phyloP scores from a whole-genome alignment of 2,329 filamentous ascomycete species.

The Aspergillus hiratsukae region DNA sequence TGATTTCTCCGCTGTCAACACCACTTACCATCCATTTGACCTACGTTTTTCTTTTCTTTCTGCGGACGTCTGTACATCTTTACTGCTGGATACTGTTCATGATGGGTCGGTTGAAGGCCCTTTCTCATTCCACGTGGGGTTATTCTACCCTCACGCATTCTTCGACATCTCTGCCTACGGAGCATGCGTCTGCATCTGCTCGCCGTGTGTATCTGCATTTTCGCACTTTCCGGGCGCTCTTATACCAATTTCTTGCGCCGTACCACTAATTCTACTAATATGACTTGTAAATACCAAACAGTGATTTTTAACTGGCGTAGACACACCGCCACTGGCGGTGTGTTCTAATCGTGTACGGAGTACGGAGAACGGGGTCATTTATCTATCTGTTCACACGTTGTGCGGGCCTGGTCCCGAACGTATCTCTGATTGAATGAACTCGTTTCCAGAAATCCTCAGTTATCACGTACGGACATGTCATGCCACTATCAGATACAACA shows the following conservation, averaged over 20 bases:
- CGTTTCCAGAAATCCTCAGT: background rate
- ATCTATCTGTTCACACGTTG: background rate
- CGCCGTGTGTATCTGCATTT: constrained; percentile 1
- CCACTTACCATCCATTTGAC: background rate
- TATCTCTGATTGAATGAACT: background rate
- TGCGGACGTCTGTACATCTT: background rate
- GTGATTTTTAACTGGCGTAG: background rate
- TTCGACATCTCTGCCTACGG: background rate
- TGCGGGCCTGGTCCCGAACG: background rate
- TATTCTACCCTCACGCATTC: background rate
- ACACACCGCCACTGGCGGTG: background rate
- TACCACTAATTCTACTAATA: constrained; percentile 19
- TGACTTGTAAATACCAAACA: constrained; percentile 16
- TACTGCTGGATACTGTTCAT: background rate
- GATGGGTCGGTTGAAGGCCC: background rate
- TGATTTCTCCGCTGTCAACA: background rate
- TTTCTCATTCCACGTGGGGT: background rate
- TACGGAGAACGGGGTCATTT: background rate
- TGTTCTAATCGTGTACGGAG: background rate
- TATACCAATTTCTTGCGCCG: constrained; percentile 13
- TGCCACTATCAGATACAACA: background rate
- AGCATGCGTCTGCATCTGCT: constrained; percentile 5
- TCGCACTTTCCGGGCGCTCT: constrained; percentile 4
- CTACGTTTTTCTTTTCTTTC: background rate
- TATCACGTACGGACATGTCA: background rate